phyloP scores from a whole-genome alignment of 2,329 filamentous ascomycete species.

The Capronia americana region DNA sequence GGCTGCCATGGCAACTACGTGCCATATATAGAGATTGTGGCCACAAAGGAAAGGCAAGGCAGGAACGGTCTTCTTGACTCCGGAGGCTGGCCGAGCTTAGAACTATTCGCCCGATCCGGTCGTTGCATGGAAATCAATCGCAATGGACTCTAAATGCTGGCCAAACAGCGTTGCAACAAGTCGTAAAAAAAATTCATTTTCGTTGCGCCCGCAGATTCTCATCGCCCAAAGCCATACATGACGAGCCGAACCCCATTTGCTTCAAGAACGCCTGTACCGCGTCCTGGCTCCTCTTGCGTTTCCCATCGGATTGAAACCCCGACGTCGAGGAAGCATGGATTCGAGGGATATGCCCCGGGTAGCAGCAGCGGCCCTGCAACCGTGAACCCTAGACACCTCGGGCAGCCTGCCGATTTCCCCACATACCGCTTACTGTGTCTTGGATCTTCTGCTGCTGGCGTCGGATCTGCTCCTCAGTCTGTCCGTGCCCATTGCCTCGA shows the following conservation, averaged over 20 bases:
- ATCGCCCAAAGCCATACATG: neutral
- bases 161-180: neutral
- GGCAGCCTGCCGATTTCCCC: slow-evolving; percentile 46
- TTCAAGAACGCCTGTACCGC: neutral
- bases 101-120: neutral
- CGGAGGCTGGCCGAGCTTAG: neutral
- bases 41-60: too few species aligned
- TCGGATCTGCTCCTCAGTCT: slow-evolving; percentile 67
- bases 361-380: neutral
- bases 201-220: neutral
- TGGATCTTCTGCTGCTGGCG: slow-evolving; percentile 66
- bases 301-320: neutral
- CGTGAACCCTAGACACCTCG: neutral
- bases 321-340: neutral
- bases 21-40: too few species aligned
- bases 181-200: neutral
- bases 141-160: neutral
- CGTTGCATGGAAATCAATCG: neutral
- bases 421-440: slow-evolving; percentile 64
- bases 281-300: neutral
- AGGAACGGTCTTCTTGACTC: too few species aligned
- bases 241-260: neutral
- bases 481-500: slow-evolving; percentile 64
- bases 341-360: neutral
- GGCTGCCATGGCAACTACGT: too few species aligned